Conservation (phyloP, 305 asterid species). For the Fraxinus sp. region DNA sequence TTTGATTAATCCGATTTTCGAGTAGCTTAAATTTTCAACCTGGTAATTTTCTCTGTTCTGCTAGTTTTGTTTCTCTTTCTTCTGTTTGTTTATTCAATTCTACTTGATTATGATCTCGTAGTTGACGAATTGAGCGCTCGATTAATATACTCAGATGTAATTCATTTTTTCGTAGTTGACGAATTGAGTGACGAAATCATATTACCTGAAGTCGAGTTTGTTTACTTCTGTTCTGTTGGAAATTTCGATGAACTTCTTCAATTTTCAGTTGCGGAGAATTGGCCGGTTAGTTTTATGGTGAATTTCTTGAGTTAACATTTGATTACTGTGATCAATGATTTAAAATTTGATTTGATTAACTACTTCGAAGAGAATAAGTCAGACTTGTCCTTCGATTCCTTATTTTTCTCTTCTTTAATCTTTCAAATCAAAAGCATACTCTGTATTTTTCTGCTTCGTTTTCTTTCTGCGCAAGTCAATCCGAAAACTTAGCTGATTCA, state of each 20-base stretch:
- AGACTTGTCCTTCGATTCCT: background rate
- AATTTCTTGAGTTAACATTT: background rate
- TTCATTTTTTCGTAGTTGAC: background rate
- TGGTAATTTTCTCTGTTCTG: background rate
- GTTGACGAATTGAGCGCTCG: background rate
- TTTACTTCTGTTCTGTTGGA: background rate
- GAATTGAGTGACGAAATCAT: background rate
- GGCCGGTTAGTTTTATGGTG: background rate
- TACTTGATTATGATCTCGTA: background rate
- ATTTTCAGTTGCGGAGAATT: background rate
- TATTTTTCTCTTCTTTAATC: background rate
- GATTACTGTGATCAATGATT: background rate
- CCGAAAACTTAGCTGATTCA: background rate
- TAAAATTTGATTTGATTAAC: background rate
- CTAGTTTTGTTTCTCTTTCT: background rate
- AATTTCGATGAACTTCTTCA: background rate
- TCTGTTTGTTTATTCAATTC: background rate
- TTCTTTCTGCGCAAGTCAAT: background rate
- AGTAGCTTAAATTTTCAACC: background rate
- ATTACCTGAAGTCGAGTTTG: conserved; percentile 2
- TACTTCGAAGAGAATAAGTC: background rate
- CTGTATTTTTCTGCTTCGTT: background rate
- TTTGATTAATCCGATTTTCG: background rate
- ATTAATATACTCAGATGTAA: background rate
- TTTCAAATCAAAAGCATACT: background rate